Percentiles rank a stretch among this genome's conserved stretches.
These are phyloP conservation scores for Kazachstania taianensis DNA, from an alignment of 805 yeast genomes.

Conservation along the genomic window DNA sequence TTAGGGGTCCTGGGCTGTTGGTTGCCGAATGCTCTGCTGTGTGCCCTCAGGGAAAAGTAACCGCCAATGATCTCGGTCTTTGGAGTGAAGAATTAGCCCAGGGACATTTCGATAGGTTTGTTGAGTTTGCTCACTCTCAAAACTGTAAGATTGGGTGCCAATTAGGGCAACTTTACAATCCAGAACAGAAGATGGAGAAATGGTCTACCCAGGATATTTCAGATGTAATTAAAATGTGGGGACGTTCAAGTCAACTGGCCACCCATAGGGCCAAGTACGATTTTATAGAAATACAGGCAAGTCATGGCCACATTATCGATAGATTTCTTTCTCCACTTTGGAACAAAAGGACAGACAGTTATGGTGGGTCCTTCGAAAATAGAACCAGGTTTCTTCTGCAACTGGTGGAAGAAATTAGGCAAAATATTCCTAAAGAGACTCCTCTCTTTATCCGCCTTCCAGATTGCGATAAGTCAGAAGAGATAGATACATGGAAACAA, in stretches of 20 bases:
- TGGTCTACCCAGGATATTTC: conserved; percentile 35
- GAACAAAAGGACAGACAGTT: conserved; percentile 50
- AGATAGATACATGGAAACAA: conserved; percentile 33
- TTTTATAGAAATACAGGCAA: conserved; percentile 52
- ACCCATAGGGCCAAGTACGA: conserved; percentile 43
- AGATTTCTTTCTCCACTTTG: conserved; percentile 38
- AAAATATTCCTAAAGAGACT: conserved; percentile 31
- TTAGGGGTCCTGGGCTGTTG: conserved; percentile 41
- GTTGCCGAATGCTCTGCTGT: conserved; percentile 40
- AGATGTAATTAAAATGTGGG: conserved; percentile 34
- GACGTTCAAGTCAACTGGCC: conserved; percentile 40
- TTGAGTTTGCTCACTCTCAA: conserved; percentile 38
- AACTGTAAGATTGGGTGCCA: conserved; percentile 42
- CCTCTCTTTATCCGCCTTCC: conserved; percentile 42
- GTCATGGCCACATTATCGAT: conserved; percentile 49
- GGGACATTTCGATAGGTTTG: conserved; percentile 29
- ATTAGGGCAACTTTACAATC: conserved; percentile 24
- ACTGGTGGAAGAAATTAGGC: conserved; percentile 36
- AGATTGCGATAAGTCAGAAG: conserved; percentile 34
- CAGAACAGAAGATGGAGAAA: conserved; percentile 29
- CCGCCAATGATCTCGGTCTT: conserved; percentile 41
- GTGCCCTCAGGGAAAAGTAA: conserved; percentile 32
- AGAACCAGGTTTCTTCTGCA: conserved; percentile 42
- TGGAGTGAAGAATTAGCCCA: conserved; percentile 42
- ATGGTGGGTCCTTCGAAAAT: conserved; percentile 55